These are phyloP conservation scores for Solanum virginianum DNA, from an alignment of 257 asterid species.

Conservation along the genomic window DNA sequence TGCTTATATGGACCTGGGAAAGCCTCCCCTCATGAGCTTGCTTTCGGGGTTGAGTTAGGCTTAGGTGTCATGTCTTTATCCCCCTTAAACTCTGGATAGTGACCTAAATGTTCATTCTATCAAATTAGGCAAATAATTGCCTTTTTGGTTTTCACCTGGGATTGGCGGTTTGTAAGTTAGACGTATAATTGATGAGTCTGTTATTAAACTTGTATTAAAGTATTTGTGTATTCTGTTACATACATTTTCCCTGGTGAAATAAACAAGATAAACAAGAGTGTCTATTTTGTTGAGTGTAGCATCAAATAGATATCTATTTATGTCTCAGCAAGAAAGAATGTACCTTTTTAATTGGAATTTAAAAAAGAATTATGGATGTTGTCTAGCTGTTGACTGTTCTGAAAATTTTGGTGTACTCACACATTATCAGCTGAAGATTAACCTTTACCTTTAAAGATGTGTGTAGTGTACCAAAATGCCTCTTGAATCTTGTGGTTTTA, in stretches of 20 bases:
- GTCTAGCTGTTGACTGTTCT: neutral
- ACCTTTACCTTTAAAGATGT: neutral
- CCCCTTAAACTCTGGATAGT: neutral
- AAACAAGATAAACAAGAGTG: neutral
- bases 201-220: neutral
- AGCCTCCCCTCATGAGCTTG: neutral
- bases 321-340: neutral
- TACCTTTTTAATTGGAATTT: neutral
- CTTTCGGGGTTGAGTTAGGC: neutral
- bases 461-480: neutral
- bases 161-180: neutral
- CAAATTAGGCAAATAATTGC: neutral
- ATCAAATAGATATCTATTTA: neutral
- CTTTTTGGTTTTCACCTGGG: neutral
- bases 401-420: neutral
- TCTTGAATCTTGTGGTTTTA: neutral
- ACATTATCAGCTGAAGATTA: neutral
- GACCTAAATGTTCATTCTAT: neutral
- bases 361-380: neutral
- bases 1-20: neutral
- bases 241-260: neutral
- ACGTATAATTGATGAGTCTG: neutral
- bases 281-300: neutral
- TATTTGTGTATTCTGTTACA: neutral
- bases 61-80: neutral